Evolutionary conservation across 208 protist species (phyloP).

Genomic region (Leishmania major): DNA sequence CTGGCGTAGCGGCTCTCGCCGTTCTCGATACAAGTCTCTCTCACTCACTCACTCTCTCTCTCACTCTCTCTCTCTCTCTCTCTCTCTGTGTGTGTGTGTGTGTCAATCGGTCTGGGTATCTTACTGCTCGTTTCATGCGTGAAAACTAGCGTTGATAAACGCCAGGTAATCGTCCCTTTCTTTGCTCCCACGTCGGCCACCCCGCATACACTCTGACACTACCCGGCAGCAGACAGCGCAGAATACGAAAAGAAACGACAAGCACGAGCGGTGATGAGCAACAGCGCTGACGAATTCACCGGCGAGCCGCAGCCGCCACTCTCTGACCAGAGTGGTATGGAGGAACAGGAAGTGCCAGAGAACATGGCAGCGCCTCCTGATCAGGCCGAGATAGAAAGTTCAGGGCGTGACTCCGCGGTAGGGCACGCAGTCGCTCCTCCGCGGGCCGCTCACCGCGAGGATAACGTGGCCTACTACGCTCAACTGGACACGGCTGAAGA

Average conservation of each 20-base stretch:
- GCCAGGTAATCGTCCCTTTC: not conserved
- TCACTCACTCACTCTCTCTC: not conserved
- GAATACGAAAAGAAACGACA: not conserved
- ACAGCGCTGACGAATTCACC: not conserved
- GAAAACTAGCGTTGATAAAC: not conserved
- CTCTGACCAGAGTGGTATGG: not conserved
- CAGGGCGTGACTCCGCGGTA: constrained; percentile 9
- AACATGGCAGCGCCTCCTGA: constrained; percentile 3
- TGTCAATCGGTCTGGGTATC: not conserved
- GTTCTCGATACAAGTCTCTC: not conserved
- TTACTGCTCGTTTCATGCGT: not conserved
- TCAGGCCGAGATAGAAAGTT: not conserved
- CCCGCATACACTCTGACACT: not conserved
- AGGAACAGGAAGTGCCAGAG: constrained; percentile 9
- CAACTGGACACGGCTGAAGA: constrained; percentile 14
- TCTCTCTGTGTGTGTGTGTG: too few relatives aligned
- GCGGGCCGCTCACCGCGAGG: not conserved
- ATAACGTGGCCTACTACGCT: constrained; percentile 18
- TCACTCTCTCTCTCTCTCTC: not conserved
- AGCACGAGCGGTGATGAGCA: not conserved
- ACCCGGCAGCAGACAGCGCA: not conserved
- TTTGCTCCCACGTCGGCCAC: not conserved
- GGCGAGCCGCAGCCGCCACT: not conserved
- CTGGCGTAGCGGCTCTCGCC: not conserved
- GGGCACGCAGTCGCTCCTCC: constrained; percentile 18